Conservation (phyloP, 805 yeast species). For the Starmerella apis region DNA sequence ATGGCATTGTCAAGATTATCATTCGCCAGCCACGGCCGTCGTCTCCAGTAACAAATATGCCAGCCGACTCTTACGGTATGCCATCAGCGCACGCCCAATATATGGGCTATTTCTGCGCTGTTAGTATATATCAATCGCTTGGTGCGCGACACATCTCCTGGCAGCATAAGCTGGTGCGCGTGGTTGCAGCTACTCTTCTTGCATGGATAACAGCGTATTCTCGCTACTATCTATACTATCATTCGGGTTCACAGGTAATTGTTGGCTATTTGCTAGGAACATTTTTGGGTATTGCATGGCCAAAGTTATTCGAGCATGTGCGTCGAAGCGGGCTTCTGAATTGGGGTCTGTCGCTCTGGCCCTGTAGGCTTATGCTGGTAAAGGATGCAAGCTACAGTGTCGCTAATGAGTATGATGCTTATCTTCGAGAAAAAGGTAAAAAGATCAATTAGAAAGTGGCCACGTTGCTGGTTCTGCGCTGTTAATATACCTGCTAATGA, state of each 20-base stretch:
- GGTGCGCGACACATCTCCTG: conserved; percentile 9
- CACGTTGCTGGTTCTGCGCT: background rate
- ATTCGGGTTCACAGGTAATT: conserved; percentile 57
- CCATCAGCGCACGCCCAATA: conserved; percentile 96
- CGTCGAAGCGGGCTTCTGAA: conserved; percentile 61
- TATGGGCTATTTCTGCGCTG: conserved; percentile 63
- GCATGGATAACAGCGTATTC: conserved; percentile 48
- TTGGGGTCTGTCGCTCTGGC: conserved; percentile 51
- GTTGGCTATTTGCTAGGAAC: conserved; percentile 63
- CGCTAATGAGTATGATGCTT: conserved; percentile 27
- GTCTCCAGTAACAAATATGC: conserved; percentile 26
- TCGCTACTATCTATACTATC: conserved; percentile 70
- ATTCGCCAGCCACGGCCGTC: conserved; percentile 67
- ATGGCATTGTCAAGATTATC: conserved; percentile 53
- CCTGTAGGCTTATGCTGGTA: conserved; percentile 37
- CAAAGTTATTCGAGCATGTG: conserved; percentile 40
- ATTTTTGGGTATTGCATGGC: conserved; percentile 49
- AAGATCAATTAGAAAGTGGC: background rate
- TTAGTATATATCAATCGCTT: conserved; percentile 30
- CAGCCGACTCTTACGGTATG: conserved; percentile 73
- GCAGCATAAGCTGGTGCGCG: conserved; percentile 24
- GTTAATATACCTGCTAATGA: background rate
- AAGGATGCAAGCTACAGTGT: conserved; percentile 35
- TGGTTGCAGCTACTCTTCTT: conserved; percentile 22
- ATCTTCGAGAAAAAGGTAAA: background rate